A percentile compares a stretch with the other conserved stretches of the same genome.
Evolutionary conservation across 1,284 basidiomycete species (phyloP).

Genomic region (Melampsora allii-populina): DNA sequence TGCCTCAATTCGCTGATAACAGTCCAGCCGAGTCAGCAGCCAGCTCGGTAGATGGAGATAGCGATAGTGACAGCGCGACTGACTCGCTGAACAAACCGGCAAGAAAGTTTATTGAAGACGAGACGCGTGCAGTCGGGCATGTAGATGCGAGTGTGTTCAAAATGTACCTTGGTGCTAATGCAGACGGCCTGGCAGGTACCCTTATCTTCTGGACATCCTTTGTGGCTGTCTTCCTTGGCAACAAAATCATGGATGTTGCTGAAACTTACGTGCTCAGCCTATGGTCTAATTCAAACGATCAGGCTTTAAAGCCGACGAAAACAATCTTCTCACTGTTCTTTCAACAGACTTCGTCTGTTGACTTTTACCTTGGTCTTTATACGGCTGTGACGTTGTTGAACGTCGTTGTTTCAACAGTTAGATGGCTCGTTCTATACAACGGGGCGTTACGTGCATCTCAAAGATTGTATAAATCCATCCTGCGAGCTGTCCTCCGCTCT

Average conservation of each 20-base stretch:
- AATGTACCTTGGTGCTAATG: constrained; percentile 61
- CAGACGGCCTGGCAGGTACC: constrained; percentile 55
- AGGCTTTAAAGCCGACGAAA: constrained; percentile 1
- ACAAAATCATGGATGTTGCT: constrained; percentile 68
- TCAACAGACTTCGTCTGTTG: constrained; percentile 58
- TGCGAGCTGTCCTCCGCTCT: constrained; percentile 6
- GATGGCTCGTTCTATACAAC: constrained; percentile 48
- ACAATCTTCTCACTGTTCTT: constrained; percentile 49
- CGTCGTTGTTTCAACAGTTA: constrained; percentile 16
- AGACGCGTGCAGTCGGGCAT: constrained; percentile 77
- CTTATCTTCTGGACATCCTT: constrained; percentile 72
- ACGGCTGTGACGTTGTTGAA: constrained; percentile 7
- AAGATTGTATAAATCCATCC: constrained; percentile 44
- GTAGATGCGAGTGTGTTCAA: constrained; percentile 75
- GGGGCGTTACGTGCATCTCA: constrained; percentile 47
- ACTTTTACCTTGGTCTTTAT: constrained; percentile 55
- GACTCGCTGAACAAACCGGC: constrained; percentile 53
- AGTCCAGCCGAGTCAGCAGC: constrained; percentile 45
- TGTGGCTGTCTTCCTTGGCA: constrained; percentile 60
- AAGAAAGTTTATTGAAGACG: constrained; percentile 84
- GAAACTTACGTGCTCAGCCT: constrained; percentile 70
- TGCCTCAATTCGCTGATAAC: constrained; percentile 43
- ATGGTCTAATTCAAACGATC: not conserved
- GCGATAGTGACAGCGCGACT: constrained; percentile 5
- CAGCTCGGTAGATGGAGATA: constrained; percentile 43